Base-by-base conservation (phyloP, 2,329 filamentous ascomycete genomes). In the Colletotrichum ledebouriae region DNA sequence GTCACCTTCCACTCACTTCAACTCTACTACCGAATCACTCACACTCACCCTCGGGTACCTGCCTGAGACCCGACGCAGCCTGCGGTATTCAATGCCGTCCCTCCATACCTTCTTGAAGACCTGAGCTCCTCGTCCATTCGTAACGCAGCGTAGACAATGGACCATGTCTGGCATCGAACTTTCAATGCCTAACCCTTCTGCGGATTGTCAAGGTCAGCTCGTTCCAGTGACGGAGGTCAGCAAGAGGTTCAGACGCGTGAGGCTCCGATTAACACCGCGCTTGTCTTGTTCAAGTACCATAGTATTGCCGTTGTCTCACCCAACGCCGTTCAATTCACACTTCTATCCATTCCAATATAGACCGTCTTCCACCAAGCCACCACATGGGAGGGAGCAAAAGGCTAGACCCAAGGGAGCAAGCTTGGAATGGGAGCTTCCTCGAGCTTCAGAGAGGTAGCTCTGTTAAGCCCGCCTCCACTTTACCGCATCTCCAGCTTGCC, bases 351-450 rank as follows among this genome's bases (percentile, higher is more conserved):
- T 39, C n/a, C 15, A 10, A 29, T 25, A 11, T 47, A 29, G 17
- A 20, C 6, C 25, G 7, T 39, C 39, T 33, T 56, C n/a, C 39
- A 12, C 22, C 6, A 46, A 37, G 63, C 58, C 47, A 56, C 58
- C 63, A 49, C 49, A 66, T 55, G 41, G 41, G 49, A 20, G 57
- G 59, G 63, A 39, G 37, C 37, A 50, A 65, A 29, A 29, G 63
- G 42, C 42, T 63, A 67, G 50, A 33, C 59, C 59, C 25, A 57
- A 67, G 63, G 64, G 64, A 67, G 59, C 59, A 58, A 63, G 64
- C 64, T 59, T 37, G 42, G 59, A 67, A 58, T 58, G 37, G 63
- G 63, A 67, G 63, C 59, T 65, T 47, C 25, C 46, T 41, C 29
- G 39, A 25, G 22, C 20, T 33, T 33, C 20, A 49, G 17, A 6